Base-by-base conservation (phyloP, 2,329 filamentous ascomycete species). In the Tolypocladium ophioglossoides region DNA sequence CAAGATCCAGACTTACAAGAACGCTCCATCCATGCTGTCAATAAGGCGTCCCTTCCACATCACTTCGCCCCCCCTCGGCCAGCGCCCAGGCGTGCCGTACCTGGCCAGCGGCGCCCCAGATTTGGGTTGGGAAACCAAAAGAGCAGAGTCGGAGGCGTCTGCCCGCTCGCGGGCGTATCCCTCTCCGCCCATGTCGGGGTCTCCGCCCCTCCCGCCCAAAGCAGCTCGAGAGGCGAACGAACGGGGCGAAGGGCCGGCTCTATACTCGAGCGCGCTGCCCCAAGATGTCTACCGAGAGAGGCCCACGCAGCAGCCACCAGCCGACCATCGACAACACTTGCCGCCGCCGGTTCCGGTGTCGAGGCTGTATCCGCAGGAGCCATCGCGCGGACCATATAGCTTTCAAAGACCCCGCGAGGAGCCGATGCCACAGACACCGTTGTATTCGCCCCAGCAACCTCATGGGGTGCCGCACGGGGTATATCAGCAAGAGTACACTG, bases 171-270 rank as follows among this genome's bases (percentile, higher is more conserved):
- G 75, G 76, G 80, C 78, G 68, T 86, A 86, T 73, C 83, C 83
- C 68, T 86, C 84, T 77, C 83, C 84, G 74, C 84, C 84, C 78
- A 86, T 86, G 84, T 86, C 84, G 76, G 82, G 81, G 68, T 85
- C 83, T 75, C 81, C 83, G 65, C 77, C 77, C 63, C 73, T 78
- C 64, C 78, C 81, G 70, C 74, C 77, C 68, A 83, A 79, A 74
- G 68, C 72, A 74, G 76, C 76, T 68, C 77, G 74, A 70, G 79
- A 83, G 71, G 75, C 75, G 64, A 75, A 74, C 70, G 76, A 79
- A 70, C 75, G 77, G 69, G 72, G 74, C 65, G 77, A 78, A 55
- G 58, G 55, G 49, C 61, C 63, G 64, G 73, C 70, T 65, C 68
- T 68, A 62, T 79, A 74, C 62, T 70, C 71, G 57, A 62, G 71